phyloP scores from a whole-genome alignment of 306 rosid species.

The Biancaea sappan region DNA sequence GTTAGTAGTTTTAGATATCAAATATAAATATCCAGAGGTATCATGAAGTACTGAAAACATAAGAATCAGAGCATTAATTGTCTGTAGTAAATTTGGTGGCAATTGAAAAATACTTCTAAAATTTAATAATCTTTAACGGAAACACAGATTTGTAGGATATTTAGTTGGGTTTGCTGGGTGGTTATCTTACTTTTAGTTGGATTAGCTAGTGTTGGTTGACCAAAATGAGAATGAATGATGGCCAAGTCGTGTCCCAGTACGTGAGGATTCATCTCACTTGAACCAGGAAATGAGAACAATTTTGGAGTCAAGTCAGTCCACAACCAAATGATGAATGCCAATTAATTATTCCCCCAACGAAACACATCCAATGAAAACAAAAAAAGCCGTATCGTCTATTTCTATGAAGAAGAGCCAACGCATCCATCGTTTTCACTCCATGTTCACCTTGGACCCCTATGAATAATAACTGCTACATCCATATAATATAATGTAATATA shows the following conservation, averaged over 20 bases:
- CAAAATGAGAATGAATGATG: background rate
- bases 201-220: background rate
- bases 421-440: slow-evolving; percentile 31
- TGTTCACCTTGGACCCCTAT: background rate
- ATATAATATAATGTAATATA: too few species aligned
- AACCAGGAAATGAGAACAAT: background rate
- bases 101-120: too few species aligned
- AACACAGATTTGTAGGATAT: background rate
- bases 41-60: too few species aligned
- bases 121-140: background rate
- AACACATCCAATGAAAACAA: slow-evolving; percentile 3
- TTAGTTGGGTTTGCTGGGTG: background rate
- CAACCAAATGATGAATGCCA: background rate
- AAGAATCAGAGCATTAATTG: too few species aligned
- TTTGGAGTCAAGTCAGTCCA: background rate
- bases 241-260: background rate
- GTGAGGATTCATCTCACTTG: background rate
- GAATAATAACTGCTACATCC: slow-evolving; percentile 23
- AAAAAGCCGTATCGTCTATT: background rate
- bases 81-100: too few species aligned
- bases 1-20: too few species aligned
- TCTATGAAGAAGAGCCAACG: slow-evolving; percentile 4
- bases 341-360: background rate
- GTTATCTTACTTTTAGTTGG: background rate
- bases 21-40: too few species aligned